These are phyloP conservation scores for Penicillium nucicola DNA, from an alignment of 495 filamentous ascomycete genomes.

Conservation along the genomic window DNA sequence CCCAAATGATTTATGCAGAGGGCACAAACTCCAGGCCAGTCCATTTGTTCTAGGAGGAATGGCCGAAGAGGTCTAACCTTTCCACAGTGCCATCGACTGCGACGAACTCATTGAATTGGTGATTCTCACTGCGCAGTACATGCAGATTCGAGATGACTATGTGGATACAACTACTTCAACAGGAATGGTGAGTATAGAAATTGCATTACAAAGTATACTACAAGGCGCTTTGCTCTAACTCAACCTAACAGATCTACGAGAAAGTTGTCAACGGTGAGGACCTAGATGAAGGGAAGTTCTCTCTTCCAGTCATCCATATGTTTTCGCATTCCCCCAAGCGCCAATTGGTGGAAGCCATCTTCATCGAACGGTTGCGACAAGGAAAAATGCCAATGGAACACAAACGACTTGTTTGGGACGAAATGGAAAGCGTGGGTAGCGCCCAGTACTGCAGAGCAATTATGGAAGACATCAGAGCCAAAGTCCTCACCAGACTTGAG, in stretches of 20 bases:
- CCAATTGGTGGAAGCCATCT: too few species aligned
- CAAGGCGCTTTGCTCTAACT: not conserved
- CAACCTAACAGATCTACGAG: too few species aligned
- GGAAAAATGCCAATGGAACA: too few species aligned
- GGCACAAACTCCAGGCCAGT: not conserved
- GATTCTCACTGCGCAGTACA: not conserved
- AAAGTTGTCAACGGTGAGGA: not conserved
- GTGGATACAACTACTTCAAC: not conserved
- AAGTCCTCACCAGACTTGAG: too few species aligned
- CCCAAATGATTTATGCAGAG: not conserved
- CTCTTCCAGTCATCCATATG: not conserved
- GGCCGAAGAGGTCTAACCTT: not conserved
- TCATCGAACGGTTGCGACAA: too few species aligned
- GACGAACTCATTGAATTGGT: too few species aligned
- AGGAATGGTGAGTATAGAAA: not conserved
- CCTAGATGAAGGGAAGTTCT: not conserved
- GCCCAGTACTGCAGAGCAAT: too few species aligned
- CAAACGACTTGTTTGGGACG: too few species aligned
- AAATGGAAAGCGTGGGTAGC: too few species aligned
- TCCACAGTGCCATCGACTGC: not conserved
- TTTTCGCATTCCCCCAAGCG: too few species aligned
- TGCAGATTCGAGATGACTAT: not conserved
- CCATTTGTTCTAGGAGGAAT: not conserved
- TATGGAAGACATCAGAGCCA: too few species aligned
- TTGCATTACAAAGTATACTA: not conserved